Base-by-base conservation (phyloP, 371 early-diverging fungal genomes). In the Umbelopsis sp. region DNA sequence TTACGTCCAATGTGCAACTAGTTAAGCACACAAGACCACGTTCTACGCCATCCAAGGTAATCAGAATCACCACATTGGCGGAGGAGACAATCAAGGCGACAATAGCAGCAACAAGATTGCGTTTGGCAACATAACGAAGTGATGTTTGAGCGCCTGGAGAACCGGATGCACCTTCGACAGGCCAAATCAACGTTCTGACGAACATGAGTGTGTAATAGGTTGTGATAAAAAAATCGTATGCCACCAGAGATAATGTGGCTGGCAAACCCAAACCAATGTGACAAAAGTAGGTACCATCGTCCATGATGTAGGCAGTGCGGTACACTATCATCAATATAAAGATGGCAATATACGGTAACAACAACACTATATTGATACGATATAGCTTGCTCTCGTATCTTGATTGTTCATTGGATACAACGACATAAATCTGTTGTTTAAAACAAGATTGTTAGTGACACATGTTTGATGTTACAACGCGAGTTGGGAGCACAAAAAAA, bases 1-100 rank as follows among this genome's bases (percentile, higher is more conserved):
- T 87, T 14, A 87, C 85, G 71, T 87, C 86, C 18, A 85, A 50
- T 8, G 84, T 86, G 67, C 88, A 87, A 45, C 75, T 74, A 2
- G 83, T 85, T 14, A 87, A 66, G 63, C 88, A 87, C 44, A 83
- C 74, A n/a, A 83, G 62, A 20, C 83, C 83, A 69, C 83, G 76
- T 70, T 75, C 69, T 3, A 48, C 45, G 11, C 78, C 81, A 25
- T 76, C 51, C 35, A 79, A 73, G 11, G 63, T 24, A 10, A 86
- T 76, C 45, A 83, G 66, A 18, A 85, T 67, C 20, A 77, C 37
- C 65, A 80, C 79, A 62, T 84, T 86, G 46, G 67, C 68, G 22
- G 78, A 74, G 5, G 81, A 73, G 18, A 79, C 70, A 1, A 76
- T 0, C 38, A 85, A 65, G 1, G 84, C 65, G 29, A 76, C 63